phyloP scores from a whole-genome alignment of 2,329 filamentous ascomycete genomes.

The Ophiosphaerella korrae region DNA sequence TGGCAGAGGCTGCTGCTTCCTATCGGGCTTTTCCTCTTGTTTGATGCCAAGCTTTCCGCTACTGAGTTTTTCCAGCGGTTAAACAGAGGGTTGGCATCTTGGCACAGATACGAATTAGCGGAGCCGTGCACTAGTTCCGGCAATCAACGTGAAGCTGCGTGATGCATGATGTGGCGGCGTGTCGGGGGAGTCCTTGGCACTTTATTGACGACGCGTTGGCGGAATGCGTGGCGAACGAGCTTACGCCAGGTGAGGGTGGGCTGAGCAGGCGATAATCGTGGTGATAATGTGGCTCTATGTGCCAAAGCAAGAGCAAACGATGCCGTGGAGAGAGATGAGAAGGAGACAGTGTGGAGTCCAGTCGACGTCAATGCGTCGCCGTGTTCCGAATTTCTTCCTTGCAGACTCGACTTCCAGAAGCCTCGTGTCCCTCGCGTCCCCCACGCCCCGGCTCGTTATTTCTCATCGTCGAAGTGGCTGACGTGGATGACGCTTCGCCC shows the following conservation, averaged over 20 bases:
- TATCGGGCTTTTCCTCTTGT: constrained; percentile 11
- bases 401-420: no score
- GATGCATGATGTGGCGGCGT: constrained; percentile 10
- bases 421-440: no score
- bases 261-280: constrained; percentile 3
- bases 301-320: background rate
- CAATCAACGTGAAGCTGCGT: constrained; percentile 15
- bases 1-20: constrained; percentile 9
- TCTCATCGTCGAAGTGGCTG: no score
- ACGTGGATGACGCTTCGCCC: no score
- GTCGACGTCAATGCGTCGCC: no score
- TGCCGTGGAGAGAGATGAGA: no score
- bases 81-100: constrained; percentile 16
- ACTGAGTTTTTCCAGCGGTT: constrained; percentile 21
- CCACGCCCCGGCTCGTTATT: no score
- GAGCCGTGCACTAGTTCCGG: constrained; percentile 8
- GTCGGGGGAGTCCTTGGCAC: background rate
- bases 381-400: no score
- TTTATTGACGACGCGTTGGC: constrained; percentile 5
- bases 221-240: background rate
- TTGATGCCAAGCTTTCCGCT: constrained; percentile 21
- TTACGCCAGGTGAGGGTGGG: background rate
- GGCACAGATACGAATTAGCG: constrained; percentile 14
- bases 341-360: no score
- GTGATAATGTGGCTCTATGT: background rate